phyloP scores from a whole-genome alignment of 2,329 filamentous ascomycete species.

The Ambrosiella cleistominuta region DNA sequence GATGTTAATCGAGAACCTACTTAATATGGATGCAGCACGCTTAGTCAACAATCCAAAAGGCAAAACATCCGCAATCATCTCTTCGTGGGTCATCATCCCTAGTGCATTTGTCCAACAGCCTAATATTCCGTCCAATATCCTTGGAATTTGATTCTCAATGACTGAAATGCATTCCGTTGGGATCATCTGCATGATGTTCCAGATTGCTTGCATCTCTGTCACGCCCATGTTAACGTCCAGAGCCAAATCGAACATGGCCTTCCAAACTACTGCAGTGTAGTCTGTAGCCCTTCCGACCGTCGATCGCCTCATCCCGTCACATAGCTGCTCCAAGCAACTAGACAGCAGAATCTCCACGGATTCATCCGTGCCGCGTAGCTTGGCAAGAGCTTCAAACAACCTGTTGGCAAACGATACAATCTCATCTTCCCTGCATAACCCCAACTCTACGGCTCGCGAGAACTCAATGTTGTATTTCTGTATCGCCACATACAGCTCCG shows the following conservation, averaged over 20 bases:
- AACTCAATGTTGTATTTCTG: constrained; percentile 7
- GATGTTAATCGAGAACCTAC: constrained; percentile 2
- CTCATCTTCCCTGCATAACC: constrained; percentile 9
- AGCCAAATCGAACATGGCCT: constrained; percentile 3
- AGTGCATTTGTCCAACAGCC: not conserved
- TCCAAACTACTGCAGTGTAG: constrained; percentile 11
- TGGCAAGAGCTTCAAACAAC: constrained; percentile 2
- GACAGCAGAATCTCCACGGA: constrained; percentile 4
- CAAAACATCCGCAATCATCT: not conserved
- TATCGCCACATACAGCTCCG: constrained; percentile 1
- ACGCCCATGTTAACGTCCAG: constrained; percentile 6
- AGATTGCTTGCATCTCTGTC: constrained; percentile 2
- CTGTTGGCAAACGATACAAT: constrained; percentile 6
- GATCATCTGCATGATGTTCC: constrained; percentile 7
- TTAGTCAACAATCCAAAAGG: constrained; percentile 9
- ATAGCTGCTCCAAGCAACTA: constrained; percentile 2
- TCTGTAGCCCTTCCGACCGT: constrained; percentile 1
- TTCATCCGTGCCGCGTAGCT: not conserved
- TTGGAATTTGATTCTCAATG: not conserved
- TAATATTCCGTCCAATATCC: not conserved
- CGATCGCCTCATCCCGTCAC: constrained; percentile 5
- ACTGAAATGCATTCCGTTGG: not conserved
- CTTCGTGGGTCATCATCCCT: not conserved
- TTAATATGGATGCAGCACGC: constrained; percentile 4
- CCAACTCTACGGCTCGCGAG: constrained; percentile 5